phyloP scores from a whole-genome alignment of 176 grass and related monocot genomes.

The Aegilops sharonensis region DNA sequence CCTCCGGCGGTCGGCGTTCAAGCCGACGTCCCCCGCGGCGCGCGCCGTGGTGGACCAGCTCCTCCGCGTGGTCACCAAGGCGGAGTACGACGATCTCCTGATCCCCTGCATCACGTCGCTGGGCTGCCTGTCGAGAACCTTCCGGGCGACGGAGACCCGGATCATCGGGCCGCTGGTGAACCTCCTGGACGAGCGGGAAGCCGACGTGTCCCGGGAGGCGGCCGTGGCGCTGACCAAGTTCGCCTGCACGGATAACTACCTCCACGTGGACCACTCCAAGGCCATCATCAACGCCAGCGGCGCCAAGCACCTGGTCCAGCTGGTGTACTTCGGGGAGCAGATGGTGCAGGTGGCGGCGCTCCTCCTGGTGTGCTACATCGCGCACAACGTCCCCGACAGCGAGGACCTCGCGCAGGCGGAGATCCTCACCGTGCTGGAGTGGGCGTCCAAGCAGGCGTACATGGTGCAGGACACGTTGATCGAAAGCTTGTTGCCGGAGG shows the following conservation, averaged over 20 bases:
- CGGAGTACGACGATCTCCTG: conserved; percentile 72
- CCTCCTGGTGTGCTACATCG: conserved; percentile 69
- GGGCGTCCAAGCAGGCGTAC: conserved; percentile 68
- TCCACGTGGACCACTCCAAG: conserved; percentile 83
- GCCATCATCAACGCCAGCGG: conserved; percentile 70
- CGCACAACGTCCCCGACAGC: conserved; percentile 71
- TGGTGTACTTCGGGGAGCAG: conserved; percentile 79
- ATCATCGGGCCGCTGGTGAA: conserved; percentile 73
- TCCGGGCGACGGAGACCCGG: conserved; percentile 82
- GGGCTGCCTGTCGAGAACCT: conserved; percentile 86
- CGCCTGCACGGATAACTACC: conserved; percentile 74
- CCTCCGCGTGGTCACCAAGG: conserved; percentile 70
- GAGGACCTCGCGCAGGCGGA: conserved; percentile 82
- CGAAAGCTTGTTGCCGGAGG: conserved; percentile 65
- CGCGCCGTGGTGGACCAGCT: conserved; percentile 88
- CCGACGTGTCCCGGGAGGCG: conserved; percentile 49
- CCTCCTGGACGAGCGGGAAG: conserved; percentile 75
- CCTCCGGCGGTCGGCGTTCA: conserved; percentile 80
- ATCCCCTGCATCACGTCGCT: conserved; percentile 67
- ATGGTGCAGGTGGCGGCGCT: conserved; percentile 61
- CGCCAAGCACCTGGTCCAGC: conserved; percentile 89
- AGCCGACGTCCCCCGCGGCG: conserved; percentile 72
- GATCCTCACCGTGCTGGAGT: conserved; percentile 76
- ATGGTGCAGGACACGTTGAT: conserved; percentile 59
- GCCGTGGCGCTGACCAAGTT: conserved; percentile 67